phyloP scores from a whole-genome alignment of 2,329 filamentous ascomycete species.

The Alternaria tenuissima region DNA sequence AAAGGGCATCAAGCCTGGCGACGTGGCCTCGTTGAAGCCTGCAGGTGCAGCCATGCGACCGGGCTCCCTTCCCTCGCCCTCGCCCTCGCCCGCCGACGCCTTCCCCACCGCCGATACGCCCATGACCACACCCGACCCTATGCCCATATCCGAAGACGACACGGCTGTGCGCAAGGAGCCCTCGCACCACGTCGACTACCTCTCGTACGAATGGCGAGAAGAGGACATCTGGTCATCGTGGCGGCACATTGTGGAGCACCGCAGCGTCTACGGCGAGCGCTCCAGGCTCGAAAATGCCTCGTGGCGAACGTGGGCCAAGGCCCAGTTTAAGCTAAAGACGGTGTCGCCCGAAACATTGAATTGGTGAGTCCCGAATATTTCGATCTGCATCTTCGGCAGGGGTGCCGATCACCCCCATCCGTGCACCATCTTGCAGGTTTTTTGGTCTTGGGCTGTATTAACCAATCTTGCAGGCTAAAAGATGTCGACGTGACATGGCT shows the following conservation, averaged over 20 bases:
- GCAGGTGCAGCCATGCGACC: conserved; percentile 43
- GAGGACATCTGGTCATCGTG: conserved; percentile 98
- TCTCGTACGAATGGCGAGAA: conserved; percentile 91
- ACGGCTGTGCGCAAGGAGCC: conserved; percentile 76
- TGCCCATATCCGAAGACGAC: conserved; percentile 74
- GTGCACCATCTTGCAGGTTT: conserved; percentile 29
- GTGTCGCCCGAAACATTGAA: conserved; percentile 91
- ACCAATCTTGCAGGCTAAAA: conserved; percentile 74
- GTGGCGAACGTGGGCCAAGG: conserved; percentile 96
- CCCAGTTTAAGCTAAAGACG: conserved; percentile 85
- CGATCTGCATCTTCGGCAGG: conserved; percentile 33
- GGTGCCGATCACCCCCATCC: conserved; percentile 41
- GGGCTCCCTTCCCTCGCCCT: conserved; percentile 54
- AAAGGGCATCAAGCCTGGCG: conserved; percentile 14
- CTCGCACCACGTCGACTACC: conserved; percentile 91
- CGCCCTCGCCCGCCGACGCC: conserved; percentile 63
- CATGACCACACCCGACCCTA: conserved; percentile 65
- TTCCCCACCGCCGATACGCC: conserved; percentile 49
- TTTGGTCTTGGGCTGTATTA: conserved; percentile 32
- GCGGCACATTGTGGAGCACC: conserved; percentile 87
- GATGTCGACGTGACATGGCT: conserved; percentile 98
- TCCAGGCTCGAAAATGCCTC: conserved; percentile 92
- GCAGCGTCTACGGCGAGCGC: conserved; percentile 80
- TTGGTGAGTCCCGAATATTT: conserved; percentile 69
- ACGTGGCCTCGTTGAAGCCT: conserved; percentile 49